A percentile compares a stretch with the other conserved stretches of the same genome.
phyloP scores from a whole-genome alignment of 2,329 filamentous ascomycete species.

The Ophiocordyceps camponoti-leonardi region DNA sequence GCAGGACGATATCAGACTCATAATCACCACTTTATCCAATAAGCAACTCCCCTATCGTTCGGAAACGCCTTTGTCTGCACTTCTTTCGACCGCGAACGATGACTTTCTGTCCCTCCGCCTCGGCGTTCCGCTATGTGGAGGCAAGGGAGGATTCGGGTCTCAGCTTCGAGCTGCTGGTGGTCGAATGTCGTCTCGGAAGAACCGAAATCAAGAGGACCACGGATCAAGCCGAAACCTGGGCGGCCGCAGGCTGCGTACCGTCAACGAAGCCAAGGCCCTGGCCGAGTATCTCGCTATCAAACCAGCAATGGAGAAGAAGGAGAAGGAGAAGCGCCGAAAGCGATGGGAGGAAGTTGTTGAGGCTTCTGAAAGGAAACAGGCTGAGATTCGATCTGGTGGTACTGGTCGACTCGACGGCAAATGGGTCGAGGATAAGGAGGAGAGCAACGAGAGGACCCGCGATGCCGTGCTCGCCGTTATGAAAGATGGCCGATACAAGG shows the following conservation, averaged over 20 bases:
- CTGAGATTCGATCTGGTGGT: constrained; percentile 62
- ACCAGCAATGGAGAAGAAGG: constrained; percentile 89
- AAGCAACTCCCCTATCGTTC: constrained; percentile 44
- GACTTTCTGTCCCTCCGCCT: constrained; percentile 72
- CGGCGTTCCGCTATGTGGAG: constrained; percentile 64
- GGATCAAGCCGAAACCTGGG: constrained; percentile 88
- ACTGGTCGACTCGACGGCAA: constrained; percentile 64
- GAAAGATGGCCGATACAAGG: constrained; percentile 43
- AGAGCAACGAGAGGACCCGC: constrained; percentile 67
- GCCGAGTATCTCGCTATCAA: constrained; percentile 92
- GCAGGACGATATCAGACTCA: constrained; percentile 39
- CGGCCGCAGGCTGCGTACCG: constrained; percentile 73
- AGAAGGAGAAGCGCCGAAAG: constrained; percentile 71
- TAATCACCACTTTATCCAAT: constrained; percentile 71
- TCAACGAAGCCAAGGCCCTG: constrained; percentile 86
- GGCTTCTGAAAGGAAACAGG: constrained; percentile 63
- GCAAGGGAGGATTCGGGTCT: constrained; percentile 95
- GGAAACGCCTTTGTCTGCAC: constrained; percentile 36
- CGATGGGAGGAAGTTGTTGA: constrained; percentile 84
- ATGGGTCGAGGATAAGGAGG: constrained; percentile 92
- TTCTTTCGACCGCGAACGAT: constrained; percentile 39
- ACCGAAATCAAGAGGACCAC: constrained; percentile 69
- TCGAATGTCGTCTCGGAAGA: constrained; percentile 93
- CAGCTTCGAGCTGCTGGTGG: constrained; percentile 92
- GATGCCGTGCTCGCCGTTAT: constrained; percentile 58